A percentile compares a stretch with the other conserved stretches of the same genome.
Evolutionary conservation across 2,329 filamentous ascomycete species (phyloP).

Genomic region (Verticillium zaregamsianum): DNA sequence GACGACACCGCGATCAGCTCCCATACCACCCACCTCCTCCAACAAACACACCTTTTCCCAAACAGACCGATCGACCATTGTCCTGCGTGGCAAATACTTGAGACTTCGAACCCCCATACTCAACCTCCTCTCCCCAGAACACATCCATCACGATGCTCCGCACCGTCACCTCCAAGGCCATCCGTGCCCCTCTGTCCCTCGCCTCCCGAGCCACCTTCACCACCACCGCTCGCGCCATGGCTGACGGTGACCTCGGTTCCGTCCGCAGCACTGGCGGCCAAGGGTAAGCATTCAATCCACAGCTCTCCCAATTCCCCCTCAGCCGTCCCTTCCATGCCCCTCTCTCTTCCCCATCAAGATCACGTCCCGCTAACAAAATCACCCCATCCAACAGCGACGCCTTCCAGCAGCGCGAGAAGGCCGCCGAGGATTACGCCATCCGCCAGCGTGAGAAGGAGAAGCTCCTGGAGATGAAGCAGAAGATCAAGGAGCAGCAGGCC

Average conservation of each 20-base stretch:
- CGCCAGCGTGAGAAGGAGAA: conserved; percentile 86
- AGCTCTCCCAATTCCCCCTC: background rate
- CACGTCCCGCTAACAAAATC: conserved; percentile 7
- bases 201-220: conserved; percentile 55
- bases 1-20: background rate
- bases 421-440: conserved; percentile 81
- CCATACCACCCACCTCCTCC: background rate
- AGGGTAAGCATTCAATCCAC: conserved; percentile 38
- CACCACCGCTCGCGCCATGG: conserved; percentile 59
- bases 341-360: background rate
- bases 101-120: background rate
- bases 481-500: conserved; percentile 71
- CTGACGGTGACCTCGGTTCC: conserved; percentile 65
- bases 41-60: background rate
- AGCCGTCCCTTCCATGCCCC: background rate
- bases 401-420: conserved; percentile 88
- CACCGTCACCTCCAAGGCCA: conserved; percentile 54
- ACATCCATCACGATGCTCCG: conserved; percentile 56
- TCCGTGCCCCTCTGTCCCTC: conserved; percentile 48
- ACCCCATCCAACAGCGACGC: conserved; percentile 60
- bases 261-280: conserved; percentile 48
- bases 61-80: background rate
- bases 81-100: background rate
- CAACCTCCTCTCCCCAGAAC: conserved; percentile 1
- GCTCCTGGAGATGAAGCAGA: conserved; percentile 71